Evolutionary conservation across 2,329 filamentous ascomycete species (phyloP).

Genomic region (Nannizziopsis barbatae): DNA sequence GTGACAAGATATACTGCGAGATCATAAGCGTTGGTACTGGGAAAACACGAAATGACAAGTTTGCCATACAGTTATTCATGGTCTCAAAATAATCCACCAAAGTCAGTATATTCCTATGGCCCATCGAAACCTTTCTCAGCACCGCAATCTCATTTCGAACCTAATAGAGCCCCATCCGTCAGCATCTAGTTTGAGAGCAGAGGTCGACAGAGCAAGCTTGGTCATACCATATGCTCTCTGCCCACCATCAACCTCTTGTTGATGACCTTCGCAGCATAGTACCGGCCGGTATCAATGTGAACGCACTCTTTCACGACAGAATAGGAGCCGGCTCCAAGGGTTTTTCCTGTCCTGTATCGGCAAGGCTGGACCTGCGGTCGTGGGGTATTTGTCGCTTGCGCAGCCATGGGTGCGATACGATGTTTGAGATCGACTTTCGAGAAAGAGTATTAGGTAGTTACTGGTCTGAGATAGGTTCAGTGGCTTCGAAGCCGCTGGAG

Average conservation of each 20-base stretch:
- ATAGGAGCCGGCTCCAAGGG: constrained; percentile 89
- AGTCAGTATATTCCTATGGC: constrained; percentile 94
- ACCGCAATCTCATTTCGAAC: constrained; percentile 97
- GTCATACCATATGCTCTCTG: constrained; percentile 82
- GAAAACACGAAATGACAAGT: background rate
- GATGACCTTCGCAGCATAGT: constrained; percentile 98
- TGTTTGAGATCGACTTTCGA: background rate
- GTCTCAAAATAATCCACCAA: constrained; percentile 99
- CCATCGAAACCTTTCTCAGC: constrained; percentile 96
- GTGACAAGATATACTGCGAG: constrained; percentile 78
- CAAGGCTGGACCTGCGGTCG: constrained; percentile 75
- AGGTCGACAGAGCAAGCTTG: constrained; percentile 19
- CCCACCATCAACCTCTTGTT: constrained; percentile 98
- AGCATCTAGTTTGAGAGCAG: background rate
- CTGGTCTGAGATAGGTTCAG: too few species aligned
- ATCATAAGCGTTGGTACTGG: constrained; percentile 2
- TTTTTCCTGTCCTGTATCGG: constrained; percentile 97
- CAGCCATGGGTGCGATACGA: constrained; percentile 20
- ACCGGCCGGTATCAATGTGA: constrained; percentile 92
- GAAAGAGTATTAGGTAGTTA: background rate
- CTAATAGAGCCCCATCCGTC: constrained; percentile 36
- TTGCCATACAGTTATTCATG: constrained; percentile 73
- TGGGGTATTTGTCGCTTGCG: constrained; percentile 17
- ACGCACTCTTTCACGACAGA: constrained; percentile 98
- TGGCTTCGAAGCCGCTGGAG: too few species aligned